These are phyloP conservation scores for Juglanconis juglandina DNA, from an alignment of 2,329 filamentous ascomycete species.

Conservation along the genomic window DNA sequence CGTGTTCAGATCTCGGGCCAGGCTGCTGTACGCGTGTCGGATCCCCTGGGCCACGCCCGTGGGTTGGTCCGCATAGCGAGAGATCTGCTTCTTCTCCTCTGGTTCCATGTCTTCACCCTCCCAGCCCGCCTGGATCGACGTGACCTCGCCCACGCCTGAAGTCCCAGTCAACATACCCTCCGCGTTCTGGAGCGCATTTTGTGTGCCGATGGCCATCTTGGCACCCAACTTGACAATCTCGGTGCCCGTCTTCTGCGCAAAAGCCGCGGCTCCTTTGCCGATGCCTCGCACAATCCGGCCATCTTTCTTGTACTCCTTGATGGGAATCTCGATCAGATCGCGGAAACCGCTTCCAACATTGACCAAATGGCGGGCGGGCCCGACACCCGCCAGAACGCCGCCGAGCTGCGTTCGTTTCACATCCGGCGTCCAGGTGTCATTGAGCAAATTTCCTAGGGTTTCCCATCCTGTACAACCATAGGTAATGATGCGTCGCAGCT, in stretches of 20 bases:
- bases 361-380: constrained; percentile 83
- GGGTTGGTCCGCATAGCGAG: constrained; percentile 90
- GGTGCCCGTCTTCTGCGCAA: constrained; percentile 88
- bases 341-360: constrained; percentile 86
- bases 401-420: constrained; percentile 86
- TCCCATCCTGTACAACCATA: constrained; percentile 92
- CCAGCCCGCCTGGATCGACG: constrained; percentile 17
- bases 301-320: constrained; percentile 91
- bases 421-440: constrained; percentile 95
- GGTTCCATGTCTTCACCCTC: constrained; percentile 60
- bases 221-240: constrained; percentile 93
- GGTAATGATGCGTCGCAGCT: constrained; percentile 82
- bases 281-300: constrained; percentile 88
- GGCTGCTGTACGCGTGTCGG: constrained; percentile 73
- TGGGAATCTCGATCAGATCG: constrained; percentile 83
- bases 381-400: constrained; percentile 81
- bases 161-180: constrained; percentile 66
- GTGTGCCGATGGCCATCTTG: constrained; percentile 90
- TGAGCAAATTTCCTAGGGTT: constrained; percentile 80
- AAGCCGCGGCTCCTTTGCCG: constrained; percentile 83
- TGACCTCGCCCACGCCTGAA: constrained; percentile 18
- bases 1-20: constrained; percentile 82
- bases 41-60: constrained; percentile 84
- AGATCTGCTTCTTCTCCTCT: constrained; percentile 75
- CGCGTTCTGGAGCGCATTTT: constrained; percentile 84